Evolutionary conservation across 2,329 filamentous ascomycete genomes (phyloP), one percentile per base, ranked within the genome.

Genomic region (Cladosporium sp.): DNA sequence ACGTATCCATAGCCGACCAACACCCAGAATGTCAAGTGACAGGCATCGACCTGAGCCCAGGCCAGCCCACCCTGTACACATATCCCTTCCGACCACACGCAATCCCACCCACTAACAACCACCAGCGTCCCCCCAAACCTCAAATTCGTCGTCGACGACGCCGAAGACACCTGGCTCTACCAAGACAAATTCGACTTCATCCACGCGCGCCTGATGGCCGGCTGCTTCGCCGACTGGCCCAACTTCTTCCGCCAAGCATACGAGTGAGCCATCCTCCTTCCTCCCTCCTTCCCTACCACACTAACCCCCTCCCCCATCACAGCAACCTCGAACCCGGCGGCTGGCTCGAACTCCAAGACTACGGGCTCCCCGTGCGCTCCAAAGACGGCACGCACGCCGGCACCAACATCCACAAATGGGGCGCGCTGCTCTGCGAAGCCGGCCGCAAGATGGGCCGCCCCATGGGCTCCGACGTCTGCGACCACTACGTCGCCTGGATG

Each of bases 131-230:
- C 81, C 13, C 74, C 77, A 9, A 85, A 85, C 61, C 73, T 81
- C n/a, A 73, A 72, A 7, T 84, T 84, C 67, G 71, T 83, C 54
- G 74, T 86, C 9, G 82, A 85, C 59, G 82, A 85, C 61, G 76
- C 77, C 46, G 80, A 84, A 57, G 72, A 78, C 43, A 73, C 79
- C 8, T 86, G 83, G 83, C 66, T 74, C 22, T 79, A 77, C 46
- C 66, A 72, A 3, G 70, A 76, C 49, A 65, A 64, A 11, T 83
- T 79, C 61, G 81, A 84, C 63, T 74, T 79, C 56, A 76, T 84
- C 74, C 72, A 77, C 74, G 60, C 74, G 68, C 60, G 75, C 62
- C 61, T 77, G 70, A 72, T 80, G 72, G 60, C 72, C 58, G 74
- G 74, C 22, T 72, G 76, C 31, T 72, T 86, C 38, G 68, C 72